Conservation (phyloP, 192 early-diverging fungal genomes). For the Coemansia sp. region DNA sequence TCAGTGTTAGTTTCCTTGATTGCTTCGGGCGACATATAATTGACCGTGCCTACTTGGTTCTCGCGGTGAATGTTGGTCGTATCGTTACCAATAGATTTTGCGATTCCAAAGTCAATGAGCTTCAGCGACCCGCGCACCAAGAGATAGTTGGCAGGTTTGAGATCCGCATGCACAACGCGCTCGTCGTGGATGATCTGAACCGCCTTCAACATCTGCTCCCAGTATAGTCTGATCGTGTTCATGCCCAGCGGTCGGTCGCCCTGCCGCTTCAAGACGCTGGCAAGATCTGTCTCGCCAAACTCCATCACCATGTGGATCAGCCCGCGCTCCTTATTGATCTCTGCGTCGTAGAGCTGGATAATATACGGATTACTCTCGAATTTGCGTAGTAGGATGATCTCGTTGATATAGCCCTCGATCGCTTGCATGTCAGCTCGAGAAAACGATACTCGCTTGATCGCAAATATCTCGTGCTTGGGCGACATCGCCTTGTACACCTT, state of each 20-base stretch:
- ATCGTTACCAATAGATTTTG: constrained; percentile 91
- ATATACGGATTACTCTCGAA: constrained; percentile 73
- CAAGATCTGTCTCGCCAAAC: constrained; percentile 89
- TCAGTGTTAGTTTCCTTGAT: constrained; percentile 61
- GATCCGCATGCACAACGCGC: constrained; percentile 90
- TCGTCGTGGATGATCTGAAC: constrained; percentile 86
- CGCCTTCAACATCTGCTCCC: constrained; percentile 93
- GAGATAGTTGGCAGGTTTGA: constrained; percentile 97
- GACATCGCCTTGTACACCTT: constrained; percentile 91
- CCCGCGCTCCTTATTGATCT: constrained; percentile 67
- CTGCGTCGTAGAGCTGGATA: constrained; percentile 77
- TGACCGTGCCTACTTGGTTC: constrained; percentile 85
- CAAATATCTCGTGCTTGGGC: constrained; percentile 66
- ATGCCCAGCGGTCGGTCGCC: constrained; percentile 62
- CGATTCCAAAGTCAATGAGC: constrained; percentile 98
- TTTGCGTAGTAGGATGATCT: constrained; percentile 76
- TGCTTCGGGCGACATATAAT: constrained; percentile 97
- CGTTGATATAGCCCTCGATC: constrained; percentile 80
- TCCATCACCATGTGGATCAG: constrained; percentile 84
- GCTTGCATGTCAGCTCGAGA: constrained; percentile 66
- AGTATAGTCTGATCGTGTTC: constrained; percentile 81
- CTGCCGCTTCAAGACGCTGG: constrained; percentile 61
- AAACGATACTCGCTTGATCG: constrained; percentile 85
- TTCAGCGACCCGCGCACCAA: constrained; percentile 85
- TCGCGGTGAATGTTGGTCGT: constrained; percentile 94